phyloP scores from a whole-genome alignment of 345 rosid species.

The Barbarea vulgaris region DNA sequence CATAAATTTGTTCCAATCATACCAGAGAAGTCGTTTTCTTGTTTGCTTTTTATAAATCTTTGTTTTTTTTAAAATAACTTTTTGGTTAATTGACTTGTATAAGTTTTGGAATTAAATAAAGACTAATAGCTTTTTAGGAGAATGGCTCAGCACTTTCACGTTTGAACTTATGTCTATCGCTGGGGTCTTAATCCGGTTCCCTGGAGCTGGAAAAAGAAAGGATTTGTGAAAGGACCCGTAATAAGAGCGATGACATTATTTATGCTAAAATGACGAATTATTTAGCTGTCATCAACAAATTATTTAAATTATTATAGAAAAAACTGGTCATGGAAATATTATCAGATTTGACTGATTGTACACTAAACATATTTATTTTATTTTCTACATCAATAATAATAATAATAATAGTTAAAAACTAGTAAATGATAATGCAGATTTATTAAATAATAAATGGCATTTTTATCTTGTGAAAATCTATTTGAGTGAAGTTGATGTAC shows the following conservation, averaged over 20 bases:
- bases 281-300: neutral
- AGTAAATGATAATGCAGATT: neutral
- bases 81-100: neutral
- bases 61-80: neutral
- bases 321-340: neutral
- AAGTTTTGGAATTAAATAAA: neutral
- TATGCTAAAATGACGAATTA: neutral
- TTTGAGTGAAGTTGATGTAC: neutral
- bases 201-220: neutral
- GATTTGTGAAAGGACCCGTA: neutral
- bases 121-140: neutral
- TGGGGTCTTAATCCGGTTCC: neutral
- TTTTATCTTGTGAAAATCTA: neutral
- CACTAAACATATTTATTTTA: neutral
- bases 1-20: slow-evolving; percentile 24
- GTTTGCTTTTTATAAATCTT: neutral
- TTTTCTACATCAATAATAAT: neutral
- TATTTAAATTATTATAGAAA: neutral
- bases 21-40: slow-evolving; percentile 31
- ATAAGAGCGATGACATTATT: neutral
- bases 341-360: neutral
- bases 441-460: neutral
- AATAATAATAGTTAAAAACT: neutral
- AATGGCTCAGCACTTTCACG: neutral
- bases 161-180: slow-evolving; percentile 3